A percentile compares a stretch with the other conserved stretches of the same genome.
Conservation (phyloP, 306 rosid species). For the Cyclanthera cordifolia region DNA sequence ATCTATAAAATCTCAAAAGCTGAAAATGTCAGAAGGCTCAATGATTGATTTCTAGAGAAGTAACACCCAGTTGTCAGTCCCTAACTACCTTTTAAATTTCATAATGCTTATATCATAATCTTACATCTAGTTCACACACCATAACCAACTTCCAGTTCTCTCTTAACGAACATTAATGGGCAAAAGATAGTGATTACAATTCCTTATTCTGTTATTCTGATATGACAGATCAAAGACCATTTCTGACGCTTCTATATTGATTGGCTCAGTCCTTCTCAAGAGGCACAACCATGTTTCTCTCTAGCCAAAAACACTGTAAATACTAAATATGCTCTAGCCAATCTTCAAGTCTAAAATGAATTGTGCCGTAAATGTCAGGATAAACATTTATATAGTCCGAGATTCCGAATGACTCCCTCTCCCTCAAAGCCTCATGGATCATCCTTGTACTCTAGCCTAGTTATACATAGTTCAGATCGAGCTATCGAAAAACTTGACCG, state of each 20-base stretch:
- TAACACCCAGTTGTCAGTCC: neutral
- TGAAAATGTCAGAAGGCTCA: too few species aligned
- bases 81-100: neutral
- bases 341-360: neutral
- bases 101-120: neutral
- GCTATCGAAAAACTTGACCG: neutral
- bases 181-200: neutral
- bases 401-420: neutral
- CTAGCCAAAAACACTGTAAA: neutral
- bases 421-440: neutral
- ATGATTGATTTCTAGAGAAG: neutral
- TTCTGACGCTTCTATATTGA: neutral
- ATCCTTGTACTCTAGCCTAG: constrained; percentile 2
- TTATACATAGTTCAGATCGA: neutral
- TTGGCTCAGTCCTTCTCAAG: neutral
- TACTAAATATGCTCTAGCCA: neutral
- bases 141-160: neutral
- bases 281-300: neutral
- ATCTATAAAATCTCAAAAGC: too few species aligned
- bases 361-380: neutral
- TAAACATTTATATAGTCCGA: neutral
- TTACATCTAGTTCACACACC: constrained; percentile 1
- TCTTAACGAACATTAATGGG: neutral
- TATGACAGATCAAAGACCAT: neutral
- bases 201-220: neutral